Evolutionary conservation across 129 eudicot species (phyloP), one percentile per base, ranked within the genome.

Genomic region (Artemisia tridentata): DNA sequence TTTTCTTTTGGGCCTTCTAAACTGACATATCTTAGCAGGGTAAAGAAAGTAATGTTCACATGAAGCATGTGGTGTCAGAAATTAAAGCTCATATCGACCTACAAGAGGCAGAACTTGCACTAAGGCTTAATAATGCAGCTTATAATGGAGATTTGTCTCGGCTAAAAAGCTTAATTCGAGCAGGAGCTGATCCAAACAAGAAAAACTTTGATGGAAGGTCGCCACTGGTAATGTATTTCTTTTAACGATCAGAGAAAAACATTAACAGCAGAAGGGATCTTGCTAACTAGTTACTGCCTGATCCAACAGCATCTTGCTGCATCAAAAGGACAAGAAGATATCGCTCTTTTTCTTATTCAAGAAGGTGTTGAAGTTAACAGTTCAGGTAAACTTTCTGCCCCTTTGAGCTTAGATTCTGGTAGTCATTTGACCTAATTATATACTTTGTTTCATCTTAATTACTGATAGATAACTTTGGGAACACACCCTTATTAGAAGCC

Each of bases 401-500:
- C n/a, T 14, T 31, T 17, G 65, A 38, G 45, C n/a, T 50, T 20
- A 25, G 10, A 43, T 61, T 74, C 71, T 46, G 41, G 51, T 7
- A 16, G 11, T 47, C 41, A 12, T 75, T 27, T 81, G 27, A 1
- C 16, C 56, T 51, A 69, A 63, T 11, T 64, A 31, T 20, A 18
- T 2, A 38, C 45, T 38, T 38, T 38, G 2, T 38, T 2, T 38
- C 76, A 83, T 66, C 79, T 83, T n/a, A n/a, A n/a, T n/a, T 34
- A 88, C 85, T 25, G 59, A 43, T 72, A 92, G 98, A 92, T 81
- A 86, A 86, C 56, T 89, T 84, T 29, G 96, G 98, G 9, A 86
- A 81, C 81, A 86, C 95, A 0, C 96, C 98, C 2, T 82, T 92
- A 41, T 53, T 88, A 15, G 98, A 89, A 86, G 98, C 98, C n/a